These are phyloP conservation scores for Trapa incisa DNA, from an alignment of 345 rosid genomes.

Conservation along the genomic window DNA sequence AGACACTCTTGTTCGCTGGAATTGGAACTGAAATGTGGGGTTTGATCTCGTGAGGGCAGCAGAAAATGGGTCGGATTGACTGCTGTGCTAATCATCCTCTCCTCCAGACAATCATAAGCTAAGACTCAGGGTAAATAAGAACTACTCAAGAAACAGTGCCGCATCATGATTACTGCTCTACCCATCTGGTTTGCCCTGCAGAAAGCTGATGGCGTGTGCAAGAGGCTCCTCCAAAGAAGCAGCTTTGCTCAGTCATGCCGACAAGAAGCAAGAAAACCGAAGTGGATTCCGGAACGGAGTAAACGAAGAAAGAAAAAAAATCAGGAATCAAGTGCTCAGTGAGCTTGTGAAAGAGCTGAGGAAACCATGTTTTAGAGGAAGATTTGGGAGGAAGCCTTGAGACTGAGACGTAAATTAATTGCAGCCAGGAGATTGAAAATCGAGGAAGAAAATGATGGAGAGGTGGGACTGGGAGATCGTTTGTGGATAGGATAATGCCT, in stretches of 20 bases:
- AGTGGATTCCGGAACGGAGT: neutral
- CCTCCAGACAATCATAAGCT: conserved; percentile 16
- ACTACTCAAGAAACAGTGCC: neutral
- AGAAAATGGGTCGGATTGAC: conserved; percentile 17
- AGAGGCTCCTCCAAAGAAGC: neutral
- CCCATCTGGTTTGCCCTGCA: neutral
- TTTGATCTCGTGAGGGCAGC: conserved; percentile 14
- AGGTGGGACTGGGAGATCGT: conserved; percentile 15
- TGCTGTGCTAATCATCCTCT: conserved; percentile 27
- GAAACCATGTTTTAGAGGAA: neutral
- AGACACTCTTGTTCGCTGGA: conserved; percentile 50
- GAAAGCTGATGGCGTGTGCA: neutral
- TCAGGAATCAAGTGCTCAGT: neutral
- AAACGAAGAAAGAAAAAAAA: neutral
- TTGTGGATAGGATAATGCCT: conserved; percentile 32
- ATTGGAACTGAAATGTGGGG: conserved; percentile 19
- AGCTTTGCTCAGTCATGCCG: neutral
- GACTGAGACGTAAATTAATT: conserved; percentile 9
- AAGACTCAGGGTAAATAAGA: neutral
- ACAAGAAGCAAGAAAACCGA: too few species aligned
- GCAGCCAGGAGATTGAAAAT: conserved; percentile 16
- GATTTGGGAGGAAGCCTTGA: conserved; percentile 1
- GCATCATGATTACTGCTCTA: neutral
- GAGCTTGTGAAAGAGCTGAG: neutral
- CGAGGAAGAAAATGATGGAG: neutral